phyloP scores from a whole-genome alignment of 23 red algal species.

The Agarophyton chilense region DNA sequence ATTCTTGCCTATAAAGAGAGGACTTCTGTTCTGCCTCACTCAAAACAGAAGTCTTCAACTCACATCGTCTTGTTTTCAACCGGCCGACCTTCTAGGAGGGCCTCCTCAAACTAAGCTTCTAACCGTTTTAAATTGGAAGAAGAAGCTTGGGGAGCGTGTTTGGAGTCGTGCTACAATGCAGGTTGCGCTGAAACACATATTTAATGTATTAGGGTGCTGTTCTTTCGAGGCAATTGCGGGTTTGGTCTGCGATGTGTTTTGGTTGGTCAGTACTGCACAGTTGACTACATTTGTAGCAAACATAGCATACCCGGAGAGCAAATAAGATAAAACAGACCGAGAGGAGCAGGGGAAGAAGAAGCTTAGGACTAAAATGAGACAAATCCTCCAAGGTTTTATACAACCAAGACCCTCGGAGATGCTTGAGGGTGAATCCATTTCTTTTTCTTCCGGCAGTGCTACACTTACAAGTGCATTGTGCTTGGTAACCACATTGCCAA shows the following conservation, averaged over 20 bases:
- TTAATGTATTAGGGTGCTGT: not conserved
- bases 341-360: conserved; percentile 10
- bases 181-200: conserved; percentile 22
- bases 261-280: not conserved
- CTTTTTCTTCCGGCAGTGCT: conserved; percentile 71
- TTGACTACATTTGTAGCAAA: not conserved
- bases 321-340: conserved; percentile 36
- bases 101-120: conserved; percentile 15
- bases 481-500: conserved; percentile 46
- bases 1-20: no score
- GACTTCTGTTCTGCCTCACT: no score
- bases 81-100: no score
- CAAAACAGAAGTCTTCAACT: no score
- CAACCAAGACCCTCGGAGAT: not conserved
- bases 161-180: conserved; percentile 54
- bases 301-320: conserved; percentile 9
- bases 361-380: not conserved
- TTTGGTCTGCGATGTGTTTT: conserved; percentile 23
- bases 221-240: not conserved
- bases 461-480: conserved; percentile 46
- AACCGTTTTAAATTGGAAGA: no score
- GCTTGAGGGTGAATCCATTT: conserved; percentile 57
- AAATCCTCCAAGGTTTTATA: not conserved
- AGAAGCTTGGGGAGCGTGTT: conserved; percentile 1
- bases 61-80: no score